Evolutionary conservation across 257 asterid species (phyloP).

Genomic region (Nicotiana knightiana): DNA sequence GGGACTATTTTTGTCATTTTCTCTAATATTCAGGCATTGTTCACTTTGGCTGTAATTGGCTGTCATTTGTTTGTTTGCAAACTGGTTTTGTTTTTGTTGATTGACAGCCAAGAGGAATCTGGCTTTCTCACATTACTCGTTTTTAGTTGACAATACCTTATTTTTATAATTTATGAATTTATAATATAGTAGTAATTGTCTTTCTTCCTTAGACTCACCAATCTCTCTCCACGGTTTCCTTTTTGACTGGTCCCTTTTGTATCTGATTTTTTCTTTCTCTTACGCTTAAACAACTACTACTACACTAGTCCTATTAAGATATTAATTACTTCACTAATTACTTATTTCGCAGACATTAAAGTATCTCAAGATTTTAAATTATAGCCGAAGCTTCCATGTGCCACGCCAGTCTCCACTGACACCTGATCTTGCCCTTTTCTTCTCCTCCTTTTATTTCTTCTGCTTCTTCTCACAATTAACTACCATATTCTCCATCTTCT

Average conservation of each 20-base stretch:
- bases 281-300: background rate
- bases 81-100: conserved; percentile 18
- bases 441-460: conserved; percentile 17
- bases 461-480: conserved; percentile 12
- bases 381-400: conserved; percentile 37
- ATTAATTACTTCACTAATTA: background rate
- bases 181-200: background rate
- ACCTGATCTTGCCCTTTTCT: conserved; percentile 17
- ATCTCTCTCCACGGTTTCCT: background rate
- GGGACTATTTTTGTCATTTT: too few species aligned
- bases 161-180: background rate
- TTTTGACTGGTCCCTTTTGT: background rate
- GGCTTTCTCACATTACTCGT: background rate
- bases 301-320: background rate
- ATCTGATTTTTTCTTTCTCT: background rate
- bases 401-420: conserved; percentile 32
- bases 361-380: background rate
- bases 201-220: background rate
- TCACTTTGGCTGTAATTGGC: conserved; percentile 55
- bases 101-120: conserved; percentile 45
- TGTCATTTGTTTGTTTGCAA: conserved; percentile 7
- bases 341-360: background rate
- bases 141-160: background rate
- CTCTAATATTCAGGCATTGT: conserved; percentile 15
- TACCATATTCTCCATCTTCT: conserved; percentile 5